Conservation (phyloP, 179 eudicot species). For the Gypsophila paniculata region DNA sequence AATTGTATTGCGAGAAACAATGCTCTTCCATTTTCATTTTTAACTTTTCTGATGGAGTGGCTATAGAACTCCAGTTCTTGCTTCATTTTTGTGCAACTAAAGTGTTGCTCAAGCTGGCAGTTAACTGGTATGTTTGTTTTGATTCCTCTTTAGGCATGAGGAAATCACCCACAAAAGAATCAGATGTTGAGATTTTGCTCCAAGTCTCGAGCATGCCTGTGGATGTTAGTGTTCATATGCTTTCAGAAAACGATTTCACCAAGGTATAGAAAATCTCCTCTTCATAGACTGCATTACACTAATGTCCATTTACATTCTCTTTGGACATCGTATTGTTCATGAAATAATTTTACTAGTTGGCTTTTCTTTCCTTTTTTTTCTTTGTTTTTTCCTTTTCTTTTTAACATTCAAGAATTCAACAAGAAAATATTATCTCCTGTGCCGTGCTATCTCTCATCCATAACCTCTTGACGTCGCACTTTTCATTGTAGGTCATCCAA, state of each 20-base stretch:
- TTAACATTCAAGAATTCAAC: neutral
- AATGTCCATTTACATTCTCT: neutral
- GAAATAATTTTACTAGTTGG: neutral
- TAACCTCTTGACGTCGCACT: neutral
- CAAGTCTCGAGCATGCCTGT: constrained; percentile 31
- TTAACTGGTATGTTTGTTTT: constrained; percentile 3
- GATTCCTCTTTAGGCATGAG: constrained; percentile 19
- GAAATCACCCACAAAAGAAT: constrained; percentile 13
- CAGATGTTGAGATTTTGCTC: constrained; percentile 15
- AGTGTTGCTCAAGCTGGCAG: neutral
- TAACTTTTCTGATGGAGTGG: neutral
- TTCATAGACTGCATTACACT: neutral
- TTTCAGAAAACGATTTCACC: constrained; percentile 35
- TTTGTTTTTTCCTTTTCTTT: too few species aligned
- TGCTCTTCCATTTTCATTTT: neutral
- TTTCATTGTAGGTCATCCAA: neutral
- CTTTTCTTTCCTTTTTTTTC: neutral
- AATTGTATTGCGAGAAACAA: neutral
- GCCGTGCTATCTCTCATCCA: too few species aligned
- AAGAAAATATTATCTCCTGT: neutral
- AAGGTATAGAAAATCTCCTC: constrained; percentile 23
- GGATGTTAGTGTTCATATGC: constrained; percentile 28
- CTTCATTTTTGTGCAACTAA: neutral
- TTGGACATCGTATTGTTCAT: neutral
- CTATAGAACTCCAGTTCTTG: neutral